A percentile compares a stretch with the other conserved stretches of the same genome.
phyloP scores from a whole-genome alignment of 1,284 basidiomycete species.

The Pterulicium gracile region DNA sequence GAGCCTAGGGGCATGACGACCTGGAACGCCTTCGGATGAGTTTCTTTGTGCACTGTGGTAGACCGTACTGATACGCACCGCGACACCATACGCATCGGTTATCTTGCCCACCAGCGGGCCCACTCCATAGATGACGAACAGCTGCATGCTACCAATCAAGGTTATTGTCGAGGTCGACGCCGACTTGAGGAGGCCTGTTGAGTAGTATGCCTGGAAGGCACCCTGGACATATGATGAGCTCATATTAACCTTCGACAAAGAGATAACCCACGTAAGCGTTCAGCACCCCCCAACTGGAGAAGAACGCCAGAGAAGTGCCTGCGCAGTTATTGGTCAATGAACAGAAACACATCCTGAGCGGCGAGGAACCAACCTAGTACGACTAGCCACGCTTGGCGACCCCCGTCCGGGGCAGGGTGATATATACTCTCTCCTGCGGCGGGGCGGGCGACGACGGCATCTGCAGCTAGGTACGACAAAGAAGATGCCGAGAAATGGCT shows the following conservation, averaged over 20 bases:
- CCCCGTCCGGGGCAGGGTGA: conserved; percentile 17
- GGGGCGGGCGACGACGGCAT: too few relatives aligned
- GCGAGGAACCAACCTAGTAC: conserved; percentile 19
- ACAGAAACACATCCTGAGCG: too few relatives aligned
- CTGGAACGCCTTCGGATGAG: too few relatives aligned
- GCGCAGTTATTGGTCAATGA: background rate
- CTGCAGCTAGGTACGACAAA: too few relatives aligned
- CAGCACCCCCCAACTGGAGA: conserved; percentile 25
- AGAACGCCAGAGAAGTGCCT: conserved; percentile 20
- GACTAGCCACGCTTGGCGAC: conserved; percentile 22
- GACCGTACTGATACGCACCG: conserved; percentile 15
- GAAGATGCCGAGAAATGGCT: too few relatives aligned
- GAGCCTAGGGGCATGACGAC: conserved; percentile 21
- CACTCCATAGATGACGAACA: conserved; percentile 24
- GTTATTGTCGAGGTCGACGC: conserved; percentile 23
- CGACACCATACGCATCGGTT: conserved; percentile 24
- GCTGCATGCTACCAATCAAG: conserved; percentile 27
- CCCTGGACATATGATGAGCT: conserved; percentile 14
- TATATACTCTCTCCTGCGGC: background rate
- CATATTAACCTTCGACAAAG: background rate
- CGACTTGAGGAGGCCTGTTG: conserved; percentile 19
- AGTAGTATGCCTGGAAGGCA: conserved; percentile 27
- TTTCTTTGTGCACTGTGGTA: too few relatives aligned
- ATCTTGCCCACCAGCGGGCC: conserved; percentile 22
- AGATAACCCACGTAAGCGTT: conserved; percentile 11